Conservation (phyloP, 2,329 filamentous ascomycete genomes). For the Davidsoniella eucalypti region DNA sequence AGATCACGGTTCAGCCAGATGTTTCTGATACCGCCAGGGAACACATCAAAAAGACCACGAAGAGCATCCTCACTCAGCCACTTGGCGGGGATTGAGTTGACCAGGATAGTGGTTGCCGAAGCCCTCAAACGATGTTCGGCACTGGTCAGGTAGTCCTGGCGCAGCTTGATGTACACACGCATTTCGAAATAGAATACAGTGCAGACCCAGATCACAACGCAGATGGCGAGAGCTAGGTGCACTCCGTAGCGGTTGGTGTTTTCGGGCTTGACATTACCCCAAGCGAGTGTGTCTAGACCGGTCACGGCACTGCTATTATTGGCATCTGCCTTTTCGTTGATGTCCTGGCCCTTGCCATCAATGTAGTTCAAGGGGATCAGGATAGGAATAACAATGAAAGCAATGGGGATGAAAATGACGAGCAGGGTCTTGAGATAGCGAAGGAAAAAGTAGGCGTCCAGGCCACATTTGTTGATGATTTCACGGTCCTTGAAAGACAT, state of each 20-base stretch:
- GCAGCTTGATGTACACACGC: conserved; percentile 74
- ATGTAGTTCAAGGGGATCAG: conserved; percentile 71
- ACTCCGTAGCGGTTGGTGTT: conserved; percentile 63
- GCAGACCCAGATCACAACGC: conserved; percentile 70
- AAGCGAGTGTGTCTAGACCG: conserved; percentile 69
- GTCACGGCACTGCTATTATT: conserved; percentile 21
- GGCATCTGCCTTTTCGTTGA: conserved; percentile 20
- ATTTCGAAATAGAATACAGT: conserved; percentile 77
- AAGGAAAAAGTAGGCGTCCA: conserved; percentile 95
- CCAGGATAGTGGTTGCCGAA: conserved; percentile 87
- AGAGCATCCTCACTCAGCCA: conserved; percentile 79
- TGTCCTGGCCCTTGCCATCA: conserved; percentile 47
- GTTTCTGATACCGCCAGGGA: conserved; percentile 85
- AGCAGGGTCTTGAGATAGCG: conserved; percentile 65
- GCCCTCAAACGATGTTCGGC: conserved; percentile 86
- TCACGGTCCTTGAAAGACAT: conserved; percentile 57
- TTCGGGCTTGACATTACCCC: conserved; percentile 60
- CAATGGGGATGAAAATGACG: conserved; percentile 79
- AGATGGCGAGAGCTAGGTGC: conserved; percentile 63
- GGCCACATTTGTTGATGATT: conserved; percentile 84
- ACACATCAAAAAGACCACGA: conserved; percentile 78
- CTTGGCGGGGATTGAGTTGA: conserved; percentile 76
- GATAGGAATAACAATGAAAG: conserved; percentile 63
- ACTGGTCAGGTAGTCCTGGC: conserved; percentile 86
- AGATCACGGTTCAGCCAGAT: conserved; percentile 93